These are phyloP conservation scores for Ceratorhiza oryzae-sativae DNA, from an alignment of 1,284 basidiomycete species.

Conservation along the genomic window DNA sequence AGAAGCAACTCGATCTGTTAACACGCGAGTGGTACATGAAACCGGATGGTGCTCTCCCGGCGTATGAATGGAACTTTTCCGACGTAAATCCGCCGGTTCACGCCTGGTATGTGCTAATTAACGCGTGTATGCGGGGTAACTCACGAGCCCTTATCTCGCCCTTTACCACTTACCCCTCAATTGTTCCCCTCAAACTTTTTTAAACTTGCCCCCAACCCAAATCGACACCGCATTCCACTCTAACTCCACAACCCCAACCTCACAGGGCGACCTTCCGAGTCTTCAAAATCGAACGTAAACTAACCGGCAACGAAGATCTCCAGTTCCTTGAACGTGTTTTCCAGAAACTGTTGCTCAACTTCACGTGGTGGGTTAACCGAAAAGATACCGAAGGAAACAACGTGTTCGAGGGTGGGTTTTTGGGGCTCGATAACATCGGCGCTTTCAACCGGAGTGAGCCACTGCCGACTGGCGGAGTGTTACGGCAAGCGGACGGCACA, in stretches of 20 bases:
- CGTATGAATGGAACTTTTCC: constrained; percentile 99
- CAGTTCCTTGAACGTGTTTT: constrained; percentile 96
- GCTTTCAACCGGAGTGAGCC: constrained; percentile 98
- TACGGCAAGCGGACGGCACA: constrained; percentile 97
- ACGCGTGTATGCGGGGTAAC: constrained; percentile 1
- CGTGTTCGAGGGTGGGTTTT: constrained; percentile 97
- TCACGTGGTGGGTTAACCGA: constrained; percentile 99
- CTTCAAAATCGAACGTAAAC: constrained; percentile 97
- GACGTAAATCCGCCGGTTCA: constrained; percentile 98
- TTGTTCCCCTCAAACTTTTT: neutral
- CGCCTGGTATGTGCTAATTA: constrained; percentile 71
- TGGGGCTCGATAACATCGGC: constrained; percentile 97
- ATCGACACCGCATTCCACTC: neutral
- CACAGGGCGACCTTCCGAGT: constrained; percentile 91
- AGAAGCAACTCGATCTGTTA: constrained; percentile 95
- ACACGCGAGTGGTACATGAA: constrained; percentile 99
- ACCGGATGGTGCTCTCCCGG: constrained; percentile 96
- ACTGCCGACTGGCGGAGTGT: constrained; percentile 86
- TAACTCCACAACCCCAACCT: constrained; percentile 12
- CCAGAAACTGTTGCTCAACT: constrained; percentile 96
- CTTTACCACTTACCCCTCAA: neutral
- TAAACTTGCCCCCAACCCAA: constrained; percentile 1
- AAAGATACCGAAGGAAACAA: constrained; percentile 95
- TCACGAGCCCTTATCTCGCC: constrained; percentile 1
- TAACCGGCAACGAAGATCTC: constrained; percentile 89